Conservation (phyloP, 805 yeast species). For the Myxozyma neglecta region DNA sequence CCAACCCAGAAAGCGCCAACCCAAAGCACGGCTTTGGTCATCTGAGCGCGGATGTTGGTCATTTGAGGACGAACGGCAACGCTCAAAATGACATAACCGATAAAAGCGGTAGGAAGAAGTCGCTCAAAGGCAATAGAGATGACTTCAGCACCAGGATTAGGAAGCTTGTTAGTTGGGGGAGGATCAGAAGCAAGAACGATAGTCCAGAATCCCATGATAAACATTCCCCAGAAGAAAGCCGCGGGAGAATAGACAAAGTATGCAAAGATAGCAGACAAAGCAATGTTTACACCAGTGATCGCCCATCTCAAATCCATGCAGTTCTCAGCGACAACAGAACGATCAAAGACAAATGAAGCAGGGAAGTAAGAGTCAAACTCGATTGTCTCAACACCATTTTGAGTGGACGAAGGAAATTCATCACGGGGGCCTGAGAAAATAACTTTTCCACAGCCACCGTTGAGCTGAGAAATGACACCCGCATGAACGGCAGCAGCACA, state of each 20-base stretch:
- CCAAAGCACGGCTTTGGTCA: conserved; percentile 56
- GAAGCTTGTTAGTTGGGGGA: conserved; percentile 54
- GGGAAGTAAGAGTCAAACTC: conserved; percentile 74
- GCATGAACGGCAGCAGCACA: conserved; percentile 91
- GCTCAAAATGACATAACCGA: conserved; percentile 69
- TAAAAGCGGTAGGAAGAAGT: conserved; percentile 70
- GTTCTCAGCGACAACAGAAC: conserved; percentile 45
- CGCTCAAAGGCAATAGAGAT: conserved; percentile 72
- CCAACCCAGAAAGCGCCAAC: conserved; percentile 84
- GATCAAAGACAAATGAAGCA: conserved; percentile 62
- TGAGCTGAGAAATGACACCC: conserved; percentile 67
- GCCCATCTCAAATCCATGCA: conserved; percentile 69
- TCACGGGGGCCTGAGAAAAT: conserved; percentile 56
- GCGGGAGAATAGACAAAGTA: conserved; percentile 54
- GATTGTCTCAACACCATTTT: conserved; percentile 54
- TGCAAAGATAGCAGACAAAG: conserved; percentile 52
- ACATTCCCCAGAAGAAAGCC: conserved; percentile 59
- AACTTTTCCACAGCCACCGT: conserved; percentile 77
- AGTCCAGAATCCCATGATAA: conserved; percentile 80
- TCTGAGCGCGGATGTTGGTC: conserved; percentile 34
- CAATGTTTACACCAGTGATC: conserved; percentile 57
- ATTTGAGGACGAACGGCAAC: conserved; percentile 39
- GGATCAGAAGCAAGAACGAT: conserved; percentile 82
- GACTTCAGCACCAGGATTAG: conserved; percentile 57
- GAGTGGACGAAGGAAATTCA: conserved; percentile 52